These are phyloP conservation scores for Globisporangium nagaii DNA, from an alignment of 352 stramenopile species.

Conservation along the genomic window DNA sequence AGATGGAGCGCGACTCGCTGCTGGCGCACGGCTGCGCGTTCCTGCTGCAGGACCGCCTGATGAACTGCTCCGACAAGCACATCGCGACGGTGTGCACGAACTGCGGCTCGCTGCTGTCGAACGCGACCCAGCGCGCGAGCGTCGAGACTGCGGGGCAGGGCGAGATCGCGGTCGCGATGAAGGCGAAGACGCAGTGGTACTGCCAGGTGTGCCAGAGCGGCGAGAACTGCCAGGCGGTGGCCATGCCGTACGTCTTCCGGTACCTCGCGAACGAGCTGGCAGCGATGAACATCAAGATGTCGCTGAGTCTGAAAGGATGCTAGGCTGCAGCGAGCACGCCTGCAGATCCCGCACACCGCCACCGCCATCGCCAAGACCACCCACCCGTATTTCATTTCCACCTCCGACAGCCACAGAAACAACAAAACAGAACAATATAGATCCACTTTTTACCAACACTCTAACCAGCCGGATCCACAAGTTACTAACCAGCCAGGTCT, in stretches of 20 bases:
- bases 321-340: constrained; percentile 10
- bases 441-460: background rate
- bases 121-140: constrained; percentile 76
- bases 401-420: background rate
- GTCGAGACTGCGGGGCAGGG: constrained; percentile 79
- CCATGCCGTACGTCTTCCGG: constrained; percentile 99
- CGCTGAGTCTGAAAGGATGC: constrained; percentile 82
- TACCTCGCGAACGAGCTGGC: constrained; percentile 99
- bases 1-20: constrained; percentile 99
- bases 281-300: constrained; percentile 99
- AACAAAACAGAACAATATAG: constrained; percentile 4
- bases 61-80: constrained; percentile 99
- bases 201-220: constrained; percentile 85
- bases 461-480: no score
- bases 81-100: constrained; percentile 95
- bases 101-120: constrained; percentile 86
- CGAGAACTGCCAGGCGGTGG: constrained; percentile 89
- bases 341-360: no score
- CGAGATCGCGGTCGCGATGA: constrained; percentile 83
- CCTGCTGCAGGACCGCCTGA: constrained; percentile 94
- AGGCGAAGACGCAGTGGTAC: constrained; percentile 84
- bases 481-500: background rate
- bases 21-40: constrained; percentile 97
- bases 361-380: no score
- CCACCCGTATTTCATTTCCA: constrained; percentile 3